Evolutionary conservation across 2,329 filamentous ascomycete genomes (phyloP).

Genomic region (Penicillium palitans): DNA sequence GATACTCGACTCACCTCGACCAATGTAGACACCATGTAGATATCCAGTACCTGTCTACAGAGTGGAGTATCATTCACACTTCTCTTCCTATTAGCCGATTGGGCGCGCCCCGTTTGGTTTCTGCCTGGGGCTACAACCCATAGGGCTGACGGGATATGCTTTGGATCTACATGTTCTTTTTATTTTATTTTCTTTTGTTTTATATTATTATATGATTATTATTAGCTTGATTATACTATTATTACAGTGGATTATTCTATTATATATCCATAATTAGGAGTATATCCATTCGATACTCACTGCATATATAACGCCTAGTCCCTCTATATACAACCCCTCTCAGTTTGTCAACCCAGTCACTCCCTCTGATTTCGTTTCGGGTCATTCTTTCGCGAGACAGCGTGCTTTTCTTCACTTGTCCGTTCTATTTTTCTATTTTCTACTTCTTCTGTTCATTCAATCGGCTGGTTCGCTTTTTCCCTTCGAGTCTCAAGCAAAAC

Average conservation of each 20-base stretch:
- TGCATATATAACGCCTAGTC: background rate
- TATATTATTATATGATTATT: background rate
- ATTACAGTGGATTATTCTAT: background rate
- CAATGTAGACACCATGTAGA: background rate
- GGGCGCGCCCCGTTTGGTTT: conserved; percentile 11
- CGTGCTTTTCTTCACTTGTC: background rate
- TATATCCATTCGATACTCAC: background rate
- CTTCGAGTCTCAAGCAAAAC: background rate
- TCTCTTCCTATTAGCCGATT: background rate
- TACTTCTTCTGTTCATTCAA: background rate
- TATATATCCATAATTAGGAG: background rate
- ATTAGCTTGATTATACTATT: background rate
- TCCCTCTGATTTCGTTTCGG: background rate
- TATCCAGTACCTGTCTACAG: background rate
- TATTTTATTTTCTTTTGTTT: background rate
- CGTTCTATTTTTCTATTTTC: background rate
- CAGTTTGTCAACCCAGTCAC: background rate
- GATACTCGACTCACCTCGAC: background rate
- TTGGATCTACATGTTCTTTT: background rate
- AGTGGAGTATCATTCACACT: background rate
- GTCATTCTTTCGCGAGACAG: background rate
- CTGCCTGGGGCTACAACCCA: conserved; percentile 8
- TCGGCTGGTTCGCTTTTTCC: background rate
- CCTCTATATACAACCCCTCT: background rate
- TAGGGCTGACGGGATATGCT: conserved; percentile 7